These are phyloP conservation scores for Rubroboletus pulcherrimus DNA, from an alignment of 768 basidiomycete species.

Conservation along the genomic window DNA sequence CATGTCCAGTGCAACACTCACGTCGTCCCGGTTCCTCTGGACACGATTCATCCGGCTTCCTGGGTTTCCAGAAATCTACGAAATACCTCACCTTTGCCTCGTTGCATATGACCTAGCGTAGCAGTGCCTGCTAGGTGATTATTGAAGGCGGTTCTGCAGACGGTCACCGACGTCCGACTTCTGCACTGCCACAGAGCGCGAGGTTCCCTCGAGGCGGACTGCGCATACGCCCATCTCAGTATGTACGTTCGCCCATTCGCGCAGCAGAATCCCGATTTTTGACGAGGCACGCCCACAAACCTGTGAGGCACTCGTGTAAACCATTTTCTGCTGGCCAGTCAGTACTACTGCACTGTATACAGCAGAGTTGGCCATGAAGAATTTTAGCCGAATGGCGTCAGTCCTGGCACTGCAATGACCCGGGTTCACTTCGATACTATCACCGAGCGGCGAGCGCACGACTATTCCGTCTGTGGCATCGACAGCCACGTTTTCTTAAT, in stretches of 20 bases:
- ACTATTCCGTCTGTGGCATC: conserved; percentile 8
- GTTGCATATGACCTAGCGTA: conserved; percentile 8
- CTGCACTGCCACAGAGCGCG: conserved; percentile 22
- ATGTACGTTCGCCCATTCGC: background rate
- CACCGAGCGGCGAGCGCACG: conserved; percentile 12
- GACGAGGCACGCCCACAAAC: conserved; percentile 4
- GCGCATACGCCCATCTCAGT: background rate
- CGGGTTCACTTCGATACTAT: conserved; percentile 9
- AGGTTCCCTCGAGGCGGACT: conserved; percentile 28
- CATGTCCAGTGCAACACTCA: background rate
- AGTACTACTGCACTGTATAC: conserved; percentile 2
- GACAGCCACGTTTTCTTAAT: conserved; percentile 27
- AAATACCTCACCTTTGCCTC: conserved; percentile 23
- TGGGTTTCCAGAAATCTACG: conserved; percentile 3
- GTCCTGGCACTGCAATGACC: conserved; percentile 23
- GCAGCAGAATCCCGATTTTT: background rate
- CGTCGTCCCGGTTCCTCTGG: background rate
- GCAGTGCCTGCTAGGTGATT: conserved; percentile 8
- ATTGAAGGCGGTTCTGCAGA: conserved; percentile 10
- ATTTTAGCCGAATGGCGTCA: conserved; percentile 4
- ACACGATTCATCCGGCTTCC: background rate
- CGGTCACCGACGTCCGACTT: conserved; percentile 3
- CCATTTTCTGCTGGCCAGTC: background rate
- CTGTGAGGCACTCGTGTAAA: background rate
- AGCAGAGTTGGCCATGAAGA: conserved; percentile 7